A percentile compares a stretch with the other conserved stretches of the same genome.
Conservation (phyloP, 139 green algal genomes). For the Chlamydomonas eustigma region DNA sequence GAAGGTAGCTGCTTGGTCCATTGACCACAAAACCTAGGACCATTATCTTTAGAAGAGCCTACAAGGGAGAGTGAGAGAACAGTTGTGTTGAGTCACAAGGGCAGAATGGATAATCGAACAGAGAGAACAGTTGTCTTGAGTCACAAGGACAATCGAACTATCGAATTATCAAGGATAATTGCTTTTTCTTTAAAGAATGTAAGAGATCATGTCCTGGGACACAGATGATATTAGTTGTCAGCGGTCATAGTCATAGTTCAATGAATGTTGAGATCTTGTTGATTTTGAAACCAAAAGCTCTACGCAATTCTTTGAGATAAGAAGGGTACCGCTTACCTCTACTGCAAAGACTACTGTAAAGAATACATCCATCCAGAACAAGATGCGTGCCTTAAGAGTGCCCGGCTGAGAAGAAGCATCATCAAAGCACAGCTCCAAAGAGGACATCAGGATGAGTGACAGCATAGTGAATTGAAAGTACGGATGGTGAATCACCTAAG, state of each 20-base stretch:
- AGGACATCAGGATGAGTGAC: slow-evolving; percentile 4
- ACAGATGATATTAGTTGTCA: too few relatives aligned
- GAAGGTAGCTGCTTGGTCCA: slow-evolving; percentile 48
- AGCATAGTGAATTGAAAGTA: slow-evolving; percentile 4
- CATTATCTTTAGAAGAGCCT: slow-evolving; percentile 46
- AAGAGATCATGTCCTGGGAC: not conserved
- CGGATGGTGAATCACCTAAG: not conserved
- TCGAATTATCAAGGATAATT: too few relatives aligned
- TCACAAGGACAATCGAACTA: too few relatives aligned
- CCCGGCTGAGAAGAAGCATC: not conserved
- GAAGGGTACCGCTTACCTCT: too few relatives aligned
- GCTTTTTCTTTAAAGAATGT: not conserved
- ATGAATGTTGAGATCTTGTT: too few relatives aligned
- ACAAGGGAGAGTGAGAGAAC: not conserved
- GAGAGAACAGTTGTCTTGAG: too few relatives aligned
- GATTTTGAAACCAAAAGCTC: too few relatives aligned
- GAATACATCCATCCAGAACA: not conserved
- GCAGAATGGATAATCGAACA: too few relatives aligned
- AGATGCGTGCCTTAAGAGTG: not conserved
- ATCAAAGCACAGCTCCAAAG: slow-evolving; percentile 11
- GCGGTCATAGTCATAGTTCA: too few relatives aligned
- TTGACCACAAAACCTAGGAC: slow-evolving; percentile 53
- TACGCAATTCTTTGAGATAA: too few relatives aligned
- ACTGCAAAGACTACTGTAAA: slow-evolving; percentile 5
- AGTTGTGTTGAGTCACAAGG: too few relatives aligned